Evolutionary conservation across 495 filamentous ascomycete genomes (phyloP), one percentile per base, ranked within the genome.

Genomic region (Bryoglossum gracile): DNA sequence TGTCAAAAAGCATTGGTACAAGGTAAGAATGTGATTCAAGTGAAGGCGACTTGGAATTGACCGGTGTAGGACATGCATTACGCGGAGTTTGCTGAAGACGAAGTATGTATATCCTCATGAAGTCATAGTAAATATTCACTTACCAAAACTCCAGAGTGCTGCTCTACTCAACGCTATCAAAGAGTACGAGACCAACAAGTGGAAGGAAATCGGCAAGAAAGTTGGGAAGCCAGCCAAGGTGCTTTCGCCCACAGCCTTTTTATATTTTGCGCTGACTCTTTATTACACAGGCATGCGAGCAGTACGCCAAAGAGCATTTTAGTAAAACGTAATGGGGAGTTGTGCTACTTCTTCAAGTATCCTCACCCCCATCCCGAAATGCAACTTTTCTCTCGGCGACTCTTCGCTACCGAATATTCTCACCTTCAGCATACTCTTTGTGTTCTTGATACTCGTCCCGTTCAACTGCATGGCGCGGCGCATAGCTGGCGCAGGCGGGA

Each of bases 1-100:
- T 60, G 92, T 98, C 9, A 98, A 98, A 75, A 98, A 98, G 70
- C 92, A 98, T 65, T 98, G 92, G 92, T 98, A 98, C 65, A 98
- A 98, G 77, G 89, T 90, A 73, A 43, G 70, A 59, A 3, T 24
- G n/a, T n/a, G n/a, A 11, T 23, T 23, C 32, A n/a, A 5, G 25
- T 8, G 18, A 16, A 11, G 26, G 32, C 10, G 14, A 17, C 24
- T 24, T 26, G 22, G 39, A 33, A 52, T 48, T 58, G 37, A 59
- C 23, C 8, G 3, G 17, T 11, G 16, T 17, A 61, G 89, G 92
- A 97, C 60, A 98, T 98, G 92, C 92, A 98, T 61, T 97, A 98
- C 65, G 92, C 92, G 45, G 92, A 98, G 62, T 98, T 98, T 61
- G 92, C 86, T 39, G 92, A 96, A 74, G 90, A 98, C 59, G 92